A percentile compares a stretch with the other conserved stretches of the same genome.
Conservation (phyloP, 495 filamentous ascomycete species). For the Neurospora sp. region DNA sequence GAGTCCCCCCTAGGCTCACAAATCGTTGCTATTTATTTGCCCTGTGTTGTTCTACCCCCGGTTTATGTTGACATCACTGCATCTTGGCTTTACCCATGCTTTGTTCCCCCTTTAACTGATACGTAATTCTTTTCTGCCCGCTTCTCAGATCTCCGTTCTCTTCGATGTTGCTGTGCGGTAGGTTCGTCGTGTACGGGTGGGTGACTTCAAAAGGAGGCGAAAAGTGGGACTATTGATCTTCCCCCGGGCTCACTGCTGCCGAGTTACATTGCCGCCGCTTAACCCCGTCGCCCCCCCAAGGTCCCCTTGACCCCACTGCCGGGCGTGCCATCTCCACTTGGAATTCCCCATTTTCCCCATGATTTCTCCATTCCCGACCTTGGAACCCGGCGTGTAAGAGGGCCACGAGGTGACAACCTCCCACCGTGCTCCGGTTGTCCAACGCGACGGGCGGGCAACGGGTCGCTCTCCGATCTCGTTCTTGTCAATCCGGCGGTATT, state of each 20-base stretch:
- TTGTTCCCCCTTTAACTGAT: background rate
- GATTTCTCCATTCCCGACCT: background rate
- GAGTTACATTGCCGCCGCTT: constrained; percentile 15
- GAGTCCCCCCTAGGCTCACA: background rate
- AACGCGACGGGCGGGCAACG: background rate
- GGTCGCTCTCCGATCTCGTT: background rate
- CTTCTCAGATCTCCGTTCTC: background rate
- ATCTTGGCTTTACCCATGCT: background rate
- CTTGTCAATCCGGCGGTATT: background rate
- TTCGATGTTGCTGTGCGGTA: background rate
- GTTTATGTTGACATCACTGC: background rate
- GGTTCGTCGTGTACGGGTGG: background rate
- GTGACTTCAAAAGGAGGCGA: background rate
- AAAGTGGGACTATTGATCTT: background rate
- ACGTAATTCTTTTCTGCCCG: background rate
- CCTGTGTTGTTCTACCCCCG: background rate
- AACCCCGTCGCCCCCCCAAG: constrained; percentile 7
- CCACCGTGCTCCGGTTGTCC: background rate
- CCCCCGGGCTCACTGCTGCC: constrained; percentile 14
- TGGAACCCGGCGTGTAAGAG: background rate
- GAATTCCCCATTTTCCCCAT: constrained; percentile 1
- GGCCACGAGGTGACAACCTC: background rate
- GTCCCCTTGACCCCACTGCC: constrained; percentile 9
- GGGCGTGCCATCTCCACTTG: constrained; percentile 7
- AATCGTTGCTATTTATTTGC: background rate